Base-by-base conservation (phyloP, 208 protist species). In the Trypanosoma melophagium region DNA sequence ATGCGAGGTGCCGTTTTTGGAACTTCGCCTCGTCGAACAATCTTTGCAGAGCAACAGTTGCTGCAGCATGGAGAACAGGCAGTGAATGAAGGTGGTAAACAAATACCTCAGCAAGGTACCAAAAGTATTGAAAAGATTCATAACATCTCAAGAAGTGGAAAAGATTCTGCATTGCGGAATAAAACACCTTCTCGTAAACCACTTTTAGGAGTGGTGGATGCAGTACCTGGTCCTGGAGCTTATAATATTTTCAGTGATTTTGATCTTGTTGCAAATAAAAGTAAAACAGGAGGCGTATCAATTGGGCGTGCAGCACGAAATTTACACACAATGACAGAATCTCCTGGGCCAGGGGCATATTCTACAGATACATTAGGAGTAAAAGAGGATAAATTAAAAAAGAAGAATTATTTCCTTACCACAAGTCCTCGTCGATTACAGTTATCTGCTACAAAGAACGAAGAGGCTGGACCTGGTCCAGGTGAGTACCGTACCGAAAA, bases 231-330 rank as follows among this genome's bases (percentile, higher is more conserved):
- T 8, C 86, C 86, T 12, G 86, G 86, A 19, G 76, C 80, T 28
- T 92, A 89, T 67, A 73, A 89, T 31, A 67, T 84, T n/a, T 59
- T 72, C 24, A 63, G 63, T 17, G 76, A 80, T 41, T 86, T 76
- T 62, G 62, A 71, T 19, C 54, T 35, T 22, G 73, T 60, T 24
- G n/a, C 24, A 57, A 17, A n/a, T 3, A 62, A 62, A 31, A 50
- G 52, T 35, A 57, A 52, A 22, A 24, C 58, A 14, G n/a, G 54
- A 17, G 51, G 57, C 16, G 42, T 68, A 4, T 64, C 60, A 16
- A 64, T 70, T 25, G 59, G 63, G 16, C 19, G 66, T 9, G 58
- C 58, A n/a, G 50, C 57, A 22, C 57, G 63, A 24, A 25, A 42
- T 35, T 38, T 64, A 31, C 55, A 69, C 22, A 56, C 52, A 17